Evolutionary conservation across 2,329 filamentous ascomycete genomes (phyloP), one percentile per base, ranked within the genome.

Genomic region (Trichoderma brevicompactum): DNA sequence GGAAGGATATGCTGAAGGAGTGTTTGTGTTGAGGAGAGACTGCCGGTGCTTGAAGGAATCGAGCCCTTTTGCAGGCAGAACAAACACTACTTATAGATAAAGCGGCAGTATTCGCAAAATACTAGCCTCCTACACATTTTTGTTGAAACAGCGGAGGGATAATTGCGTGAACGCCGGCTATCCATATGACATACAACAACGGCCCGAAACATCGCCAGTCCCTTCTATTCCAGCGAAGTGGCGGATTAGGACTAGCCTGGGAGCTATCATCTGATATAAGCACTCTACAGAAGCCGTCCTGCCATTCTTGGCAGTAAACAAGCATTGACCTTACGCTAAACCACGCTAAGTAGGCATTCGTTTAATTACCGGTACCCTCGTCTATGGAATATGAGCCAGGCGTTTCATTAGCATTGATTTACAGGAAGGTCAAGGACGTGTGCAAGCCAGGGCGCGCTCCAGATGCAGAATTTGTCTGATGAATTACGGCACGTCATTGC

Each of bases 251-350:
- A 28, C 15, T 50, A 61, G 36, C n/a, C 17, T 19, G 48, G 19
- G 12, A 46, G 55, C 55, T 44, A 41, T 23, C 7, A 23, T 50
- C 58, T 61, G 58, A 61, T 61, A 61, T 61, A 61, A 61, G 58
- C 58, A 61, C 46, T 52, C 23, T 52, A 61, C 52, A 52, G 23
- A 23, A 17, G 15, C 23, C 43, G 46, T 61, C 58, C 58, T 61
- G 58, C 58, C 58, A 28, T 19, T 34, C 40, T 43, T 10, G 48
- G 58, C 46, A 52, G 12, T 7, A 9, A 10, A 17, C 23, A 32
- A 40, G 9, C 58, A 15, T 19, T 12, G n/a, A 13, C 8, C 12
- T 17, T 19, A 4, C 36, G 38, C 48, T 61, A 61, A 52, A 15
- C 38, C 28, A 34, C 58, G 36, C 48, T 43, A 52, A 12, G 36